These are phyloP conservation scores for Globisporangium paroecandrum DNA, from an alignment of 352 stramenopile species.

Conservation along the genomic window DNA sequence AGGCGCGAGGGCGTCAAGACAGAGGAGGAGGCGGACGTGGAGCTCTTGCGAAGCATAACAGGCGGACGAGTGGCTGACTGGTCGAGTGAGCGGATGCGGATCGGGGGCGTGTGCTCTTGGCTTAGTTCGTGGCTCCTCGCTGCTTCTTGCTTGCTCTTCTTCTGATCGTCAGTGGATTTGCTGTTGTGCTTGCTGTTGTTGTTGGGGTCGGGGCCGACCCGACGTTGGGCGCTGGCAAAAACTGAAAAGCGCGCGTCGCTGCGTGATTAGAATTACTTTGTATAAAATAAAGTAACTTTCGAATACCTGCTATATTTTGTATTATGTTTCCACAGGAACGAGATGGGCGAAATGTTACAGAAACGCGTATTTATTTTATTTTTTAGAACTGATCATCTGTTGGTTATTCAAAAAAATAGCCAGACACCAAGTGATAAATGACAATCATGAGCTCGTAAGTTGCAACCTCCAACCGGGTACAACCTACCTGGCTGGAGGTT, in stretches of 20 bases:
- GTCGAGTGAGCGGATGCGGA: not conserved
- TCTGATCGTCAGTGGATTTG: not conserved
- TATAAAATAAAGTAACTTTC: not conserved
- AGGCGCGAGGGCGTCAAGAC: not conserved
- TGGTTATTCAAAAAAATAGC: no score
- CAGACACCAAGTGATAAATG: no score
- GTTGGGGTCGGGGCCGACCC: not conserved
- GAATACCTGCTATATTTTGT: not conserved
- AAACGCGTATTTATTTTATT: not conserved
- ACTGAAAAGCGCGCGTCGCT: not conserved
- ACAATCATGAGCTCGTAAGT: no score
- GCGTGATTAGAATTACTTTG: not conserved
- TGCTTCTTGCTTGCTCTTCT: not conserved
- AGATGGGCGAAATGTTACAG: not conserved
- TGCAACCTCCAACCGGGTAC: no score
- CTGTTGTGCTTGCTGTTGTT: not conserved
- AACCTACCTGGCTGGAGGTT: no score
- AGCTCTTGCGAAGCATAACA: slow-evolving; percentile 8
- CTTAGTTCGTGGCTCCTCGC: no score
- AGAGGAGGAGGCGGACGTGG: not conserved
- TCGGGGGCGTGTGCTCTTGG: not conserved
- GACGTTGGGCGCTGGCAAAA: not conserved
- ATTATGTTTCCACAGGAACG: not conserved
- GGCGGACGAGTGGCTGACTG: not conserved
- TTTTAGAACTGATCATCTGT: no score